phyloP scores from a whole-genome alignment of 2,329 filamentous ascomycete species.

The Cladosporium velox region DNA sequence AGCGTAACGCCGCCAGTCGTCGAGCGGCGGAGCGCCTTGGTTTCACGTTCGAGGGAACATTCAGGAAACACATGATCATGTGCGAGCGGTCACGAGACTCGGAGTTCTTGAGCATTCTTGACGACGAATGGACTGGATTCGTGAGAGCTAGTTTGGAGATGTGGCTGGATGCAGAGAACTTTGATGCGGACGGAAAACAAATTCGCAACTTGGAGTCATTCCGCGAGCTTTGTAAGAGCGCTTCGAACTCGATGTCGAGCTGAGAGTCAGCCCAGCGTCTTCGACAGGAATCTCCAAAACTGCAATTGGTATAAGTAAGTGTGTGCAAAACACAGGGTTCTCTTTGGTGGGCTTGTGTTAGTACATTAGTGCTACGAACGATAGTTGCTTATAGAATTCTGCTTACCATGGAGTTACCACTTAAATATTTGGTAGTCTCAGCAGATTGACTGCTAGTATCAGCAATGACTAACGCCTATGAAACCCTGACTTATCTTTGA shows the following conservation, averaged over 20 bases:
- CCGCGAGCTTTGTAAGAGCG: constrained; percentile 24
- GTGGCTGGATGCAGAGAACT: constrained; percentile 60
- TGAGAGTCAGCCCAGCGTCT: not conserved
- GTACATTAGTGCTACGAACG: not conserved
- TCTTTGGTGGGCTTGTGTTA: not conserved
- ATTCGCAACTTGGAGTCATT: constrained; percentile 46
- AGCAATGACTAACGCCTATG: not conserved
- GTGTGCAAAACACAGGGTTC: not conserved
- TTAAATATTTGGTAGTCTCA: not conserved
- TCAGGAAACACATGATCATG: constrained; percentile 62
- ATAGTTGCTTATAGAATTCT: not conserved
- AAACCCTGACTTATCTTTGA: not conserved
- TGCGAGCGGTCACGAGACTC: constrained; percentile 61
- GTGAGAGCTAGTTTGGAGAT: constrained; percentile 50
- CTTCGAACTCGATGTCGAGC: no score
- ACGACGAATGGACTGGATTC: constrained; percentile 57
- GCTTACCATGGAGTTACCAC: not conserved
- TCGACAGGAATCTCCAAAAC: not conserved
- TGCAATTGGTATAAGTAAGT: not conserved
- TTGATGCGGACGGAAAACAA: constrained; percentile 57
- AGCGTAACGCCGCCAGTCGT: constrained; percentile 56
- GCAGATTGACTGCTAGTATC: not conserved
- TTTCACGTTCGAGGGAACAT: constrained; percentile 61
- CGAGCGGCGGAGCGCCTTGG: constrained; percentile 60
- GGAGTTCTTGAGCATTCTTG: constrained; percentile 60